These are phyloP conservation scores for Calonectria pteridis DNA, from an alignment of 2,329 filamentous ascomycete species.

Conservation along the genomic window DNA sequence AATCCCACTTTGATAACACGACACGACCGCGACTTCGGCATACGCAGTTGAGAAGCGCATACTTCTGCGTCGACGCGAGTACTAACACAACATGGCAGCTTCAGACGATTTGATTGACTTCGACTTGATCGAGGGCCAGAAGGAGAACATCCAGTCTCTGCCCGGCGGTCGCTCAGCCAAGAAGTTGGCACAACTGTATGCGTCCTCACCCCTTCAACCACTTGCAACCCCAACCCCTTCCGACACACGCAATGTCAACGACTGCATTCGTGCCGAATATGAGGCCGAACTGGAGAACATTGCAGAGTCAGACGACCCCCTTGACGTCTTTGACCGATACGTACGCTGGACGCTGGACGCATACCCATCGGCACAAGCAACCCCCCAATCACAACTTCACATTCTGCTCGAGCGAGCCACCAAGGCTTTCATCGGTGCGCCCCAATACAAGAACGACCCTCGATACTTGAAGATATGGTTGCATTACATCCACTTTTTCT, in stretches of 20 bases:
- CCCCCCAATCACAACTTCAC: constrained; percentile 89
- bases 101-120: constrained; percentile 76
- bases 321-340: constrained; percentile 96
- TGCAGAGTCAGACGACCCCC: constrained; percentile 90
- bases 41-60: constrained; percentile 2
- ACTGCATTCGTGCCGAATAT: constrained; percentile 84
- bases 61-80: constrained; percentile 29
- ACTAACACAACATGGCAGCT: constrained; percentile 58
- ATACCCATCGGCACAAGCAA: constrained; percentile 94
- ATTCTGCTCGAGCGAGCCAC: constrained; percentile 93
- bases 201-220: constrained; percentile 72
- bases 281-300: constrained; percentile 85
- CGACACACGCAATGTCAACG: constrained; percentile 82
- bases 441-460: constrained; percentile 95
- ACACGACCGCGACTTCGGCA: constrained; percentile 21
- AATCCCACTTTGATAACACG: constrained; percentile 25
- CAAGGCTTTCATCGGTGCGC: constrained; percentile 85
- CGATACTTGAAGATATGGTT: constrained; percentile 95
- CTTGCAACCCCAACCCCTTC: constrained; percentile 74
- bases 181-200: constrained; percentile 87
- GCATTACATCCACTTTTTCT: constrained; percentile 92
- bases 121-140: constrained; percentile 94
- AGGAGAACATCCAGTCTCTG: constrained; percentile 97
- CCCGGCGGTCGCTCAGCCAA: constrained; percentile 89
- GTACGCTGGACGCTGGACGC: constrained; percentile 97